Conservation (phyloP, 2,329 filamentous ascomycete genomes). For the Xenosphaeropsis pyriputrescens region DNA sequence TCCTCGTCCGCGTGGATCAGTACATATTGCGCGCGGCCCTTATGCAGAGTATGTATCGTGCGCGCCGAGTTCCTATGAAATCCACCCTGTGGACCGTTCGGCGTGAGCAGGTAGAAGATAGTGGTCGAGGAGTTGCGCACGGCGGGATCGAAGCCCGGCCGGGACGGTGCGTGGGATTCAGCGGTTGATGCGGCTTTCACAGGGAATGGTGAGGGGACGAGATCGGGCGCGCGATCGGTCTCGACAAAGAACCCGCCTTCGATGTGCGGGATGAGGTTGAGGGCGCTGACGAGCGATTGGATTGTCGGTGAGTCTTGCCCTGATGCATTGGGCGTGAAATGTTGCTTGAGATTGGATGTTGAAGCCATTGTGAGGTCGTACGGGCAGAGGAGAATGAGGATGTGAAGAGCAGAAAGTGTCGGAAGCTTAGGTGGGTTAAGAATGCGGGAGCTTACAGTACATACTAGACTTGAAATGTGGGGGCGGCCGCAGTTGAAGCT, state of each 20-base stretch:
- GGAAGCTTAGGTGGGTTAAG: no score
- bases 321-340: not conserved
- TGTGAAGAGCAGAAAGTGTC: no score
- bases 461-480: no score
- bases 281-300: constrained; percentile 22
- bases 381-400: no score
- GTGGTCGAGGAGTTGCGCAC: constrained; percentile 40
- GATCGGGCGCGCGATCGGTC: constrained; percentile 37
- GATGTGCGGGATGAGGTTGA: constrained; percentile 37
- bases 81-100: constrained; percentile 33
- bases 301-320: constrained; percentile 18
- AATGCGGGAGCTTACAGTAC: no score
- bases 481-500: no score
- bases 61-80: constrained; percentile 50
- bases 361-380: no score
- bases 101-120: constrained; percentile 52
- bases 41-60: constrained; percentile 51
- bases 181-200: constrained; percentile 21
- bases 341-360: not conserved
- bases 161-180: constrained; percentile 18
- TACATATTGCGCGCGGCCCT: constrained; percentile 47
- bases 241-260: constrained; percentile 52
- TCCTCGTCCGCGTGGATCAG: constrained; percentile 41
- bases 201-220: constrained; percentile 40
- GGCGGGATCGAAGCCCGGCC: constrained; percentile 22